These are phyloP conservation scores for Candida qinlingensis DNA, from an alignment of 805 yeast species.

Conservation along the genomic window DNA sequence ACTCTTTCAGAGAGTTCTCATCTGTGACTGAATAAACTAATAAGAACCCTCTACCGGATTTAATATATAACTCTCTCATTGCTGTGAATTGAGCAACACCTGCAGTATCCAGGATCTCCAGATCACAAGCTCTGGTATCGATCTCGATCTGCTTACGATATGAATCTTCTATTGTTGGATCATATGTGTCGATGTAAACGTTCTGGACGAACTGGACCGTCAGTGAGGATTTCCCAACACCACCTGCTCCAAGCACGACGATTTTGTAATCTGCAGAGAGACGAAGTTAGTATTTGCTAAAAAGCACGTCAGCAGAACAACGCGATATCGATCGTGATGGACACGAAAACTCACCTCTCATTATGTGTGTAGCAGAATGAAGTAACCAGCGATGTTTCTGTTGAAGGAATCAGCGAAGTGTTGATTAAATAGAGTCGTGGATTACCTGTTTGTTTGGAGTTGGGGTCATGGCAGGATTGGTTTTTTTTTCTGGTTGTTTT, in stretches of 20 bases:
- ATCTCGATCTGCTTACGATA: slow-evolving; percentile 84
- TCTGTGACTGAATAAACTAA: slow-evolving; percentile 83
- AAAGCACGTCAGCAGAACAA: neutral
- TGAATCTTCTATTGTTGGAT: slow-evolving; percentile 96
- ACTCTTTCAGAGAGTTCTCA: slow-evolving; percentile 68
- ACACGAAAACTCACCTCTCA: slow-evolving; percentile 12
- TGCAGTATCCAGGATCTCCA: slow-evolving; percentile 88
- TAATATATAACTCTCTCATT: slow-evolving; percentile 84
- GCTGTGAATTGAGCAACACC: slow-evolving; percentile 96
- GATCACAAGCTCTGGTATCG: slow-evolving; percentile 80
- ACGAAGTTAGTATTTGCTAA: slow-evolving; percentile 4
- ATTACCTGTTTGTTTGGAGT: no score
- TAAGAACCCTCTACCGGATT: slow-evolving; percentile 85
- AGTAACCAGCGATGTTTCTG: no score
- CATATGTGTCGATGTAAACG: slow-evolving; percentile 84
- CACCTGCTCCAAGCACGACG: slow-evolving; percentile 94
- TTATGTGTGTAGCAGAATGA: neutral
- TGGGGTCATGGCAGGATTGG: no score
- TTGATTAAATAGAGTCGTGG: no score
- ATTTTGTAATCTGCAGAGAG: slow-evolving; percentile 62
- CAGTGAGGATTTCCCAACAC: slow-evolving; percentile 92
- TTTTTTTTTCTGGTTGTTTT: no score
- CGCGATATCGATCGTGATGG: no score
- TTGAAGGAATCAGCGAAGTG: no score
- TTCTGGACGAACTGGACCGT: slow-evolving; percentile 93